phyloP scores from a whole-genome alignment of 192 early-diverging fungal species.

The Lobulomyces angularis region DNA sequence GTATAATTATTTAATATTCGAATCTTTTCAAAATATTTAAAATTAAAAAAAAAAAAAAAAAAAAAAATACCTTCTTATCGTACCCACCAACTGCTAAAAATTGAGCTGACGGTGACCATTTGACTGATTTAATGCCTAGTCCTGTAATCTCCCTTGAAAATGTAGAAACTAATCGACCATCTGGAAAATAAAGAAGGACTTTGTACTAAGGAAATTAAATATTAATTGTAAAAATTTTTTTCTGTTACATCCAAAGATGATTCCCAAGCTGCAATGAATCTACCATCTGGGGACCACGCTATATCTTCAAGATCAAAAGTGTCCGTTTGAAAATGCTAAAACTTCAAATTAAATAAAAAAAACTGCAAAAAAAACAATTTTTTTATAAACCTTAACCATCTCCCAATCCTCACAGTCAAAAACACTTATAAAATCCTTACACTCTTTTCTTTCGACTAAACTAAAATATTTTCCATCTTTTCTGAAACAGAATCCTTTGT shows the following conservation, averaged over 20 bases:
- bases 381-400: slow-evolving; percentile 40
- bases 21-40: slow-evolving; percentile 21
- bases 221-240: slow-evolving; percentile 5
- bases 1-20: slow-evolving; percentile 58
- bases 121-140: slow-evolving; percentile 62
- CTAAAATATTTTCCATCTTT: slow-evolving; percentile 50
- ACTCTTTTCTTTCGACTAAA: slow-evolving; percentile 40
- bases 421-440: slow-evolving; percentile 51
- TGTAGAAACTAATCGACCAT: slow-evolving; percentile 34
- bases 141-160: slow-evolving; percentile 44
- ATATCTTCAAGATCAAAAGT: slow-evolving; percentile 63
- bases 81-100: slow-evolving; percentile 75
- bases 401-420: slow-evolving; percentile 55
- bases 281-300: slow-evolving; percentile 76
- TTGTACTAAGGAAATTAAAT: slow-evolving; percentile 38
- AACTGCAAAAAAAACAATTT: not conserved
- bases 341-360: slow-evolving; percentile 5
- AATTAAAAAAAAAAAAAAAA: slow-evolving; percentile 6
- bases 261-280: slow-evolving; percentile 65
- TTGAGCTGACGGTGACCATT: slow-evolving; percentile 64
- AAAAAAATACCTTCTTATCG: slow-evolving; percentile 57
- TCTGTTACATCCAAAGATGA: slow-evolving; percentile 42
- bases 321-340: slow-evolving; percentile 53
- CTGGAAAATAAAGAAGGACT: slow-evolving; percentile 53
- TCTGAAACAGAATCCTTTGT: slow-evolving; percentile 46